Conservation (phyloP, 331 rosid genomes). For the Malus hybrid region DNA sequence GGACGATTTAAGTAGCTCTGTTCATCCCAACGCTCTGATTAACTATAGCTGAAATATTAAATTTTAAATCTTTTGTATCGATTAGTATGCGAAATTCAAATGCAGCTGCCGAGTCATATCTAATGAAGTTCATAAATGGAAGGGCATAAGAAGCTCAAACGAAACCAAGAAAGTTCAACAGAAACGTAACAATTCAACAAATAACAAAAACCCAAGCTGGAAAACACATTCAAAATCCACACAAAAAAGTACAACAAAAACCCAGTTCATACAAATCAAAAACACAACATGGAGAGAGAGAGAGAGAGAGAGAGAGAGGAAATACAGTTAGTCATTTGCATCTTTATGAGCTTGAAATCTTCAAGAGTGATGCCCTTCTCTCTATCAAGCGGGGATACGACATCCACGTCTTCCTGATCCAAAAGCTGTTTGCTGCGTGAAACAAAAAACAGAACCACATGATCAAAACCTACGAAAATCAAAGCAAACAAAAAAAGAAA, state of each 20-base stretch:
- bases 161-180: neutral
- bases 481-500: neutral
- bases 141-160: neutral
- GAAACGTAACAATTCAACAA: neutral
- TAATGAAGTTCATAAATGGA: neutral
- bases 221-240: too few relatives aligned
- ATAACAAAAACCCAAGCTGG: neutral
- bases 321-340: constrained; percentile 79
- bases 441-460: neutral
- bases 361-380: constrained; percentile 83
- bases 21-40: neutral
- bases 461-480: neutral
- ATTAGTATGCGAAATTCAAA: neutral
- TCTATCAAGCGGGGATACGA: constrained; percentile 64
- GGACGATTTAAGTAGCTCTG: too few relatives aligned
- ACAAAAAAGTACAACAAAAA: too few relatives aligned
- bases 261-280: neutral
- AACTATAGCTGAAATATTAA: neutral
- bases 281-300: neutral
- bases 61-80: neutral
- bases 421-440: constrained; percentile 57
- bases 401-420: constrained; percentile 91
- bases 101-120: neutral
- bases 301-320: neutral
- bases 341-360: constrained; percentile 90